These are phyloP conservation scores for Paecilomyces dactylethromorphus DNA, from an alignment of 2,329 filamentous ascomycete genomes.

Conservation along the genomic window DNA sequence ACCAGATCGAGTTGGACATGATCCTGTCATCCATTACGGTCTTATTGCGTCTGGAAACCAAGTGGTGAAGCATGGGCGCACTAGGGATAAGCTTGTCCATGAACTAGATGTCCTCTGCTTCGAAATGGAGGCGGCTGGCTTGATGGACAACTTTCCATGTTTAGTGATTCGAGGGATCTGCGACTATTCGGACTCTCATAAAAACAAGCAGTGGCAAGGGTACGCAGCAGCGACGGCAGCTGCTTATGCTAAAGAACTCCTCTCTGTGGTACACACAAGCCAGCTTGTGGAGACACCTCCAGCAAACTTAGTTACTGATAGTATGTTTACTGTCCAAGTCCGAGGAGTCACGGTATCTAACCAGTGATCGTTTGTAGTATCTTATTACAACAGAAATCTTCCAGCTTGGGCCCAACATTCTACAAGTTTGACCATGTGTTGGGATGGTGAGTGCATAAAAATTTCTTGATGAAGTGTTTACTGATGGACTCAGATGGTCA, in stretches of 20 bases:
- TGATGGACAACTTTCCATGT: slow-evolving; percentile 6
- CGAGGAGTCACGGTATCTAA: too few species aligned
- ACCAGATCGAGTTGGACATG: background rate
- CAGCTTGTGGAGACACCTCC: too few species aligned
- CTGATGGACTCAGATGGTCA: too few species aligned
- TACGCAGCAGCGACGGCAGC: slow-evolving; percentile 5
- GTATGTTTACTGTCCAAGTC: too few species aligned
- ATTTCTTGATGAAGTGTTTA: too few species aligned
- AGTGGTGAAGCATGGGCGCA: slow-evolving; percentile 1
- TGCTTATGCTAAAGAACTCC: slow-evolving; percentile 4
- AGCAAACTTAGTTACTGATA: too few species aligned
- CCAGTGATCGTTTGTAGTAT: background rate
- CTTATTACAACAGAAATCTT: too few species aligned
- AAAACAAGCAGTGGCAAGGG: slow-evolving; percentile 3
- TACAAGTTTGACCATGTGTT: too few species aligned
- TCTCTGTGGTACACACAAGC: background rate
- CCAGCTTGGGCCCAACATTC: too few species aligned
- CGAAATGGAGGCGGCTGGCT: too few species aligned
- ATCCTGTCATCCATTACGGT: slow-evolving; percentile 11
- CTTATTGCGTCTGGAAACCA: slow-evolving; percentile 14
- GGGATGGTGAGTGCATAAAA: too few species aligned
- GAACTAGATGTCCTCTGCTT: slow-evolving; percentile 1
- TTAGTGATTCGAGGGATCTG: slow-evolving; percentile 4
- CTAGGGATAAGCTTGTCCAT: slow-evolving; percentile 1
- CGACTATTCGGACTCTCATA: slow-evolving; percentile 5